Evolutionary conservation across 768 basidiomycete species (phyloP), one percentile per base, ranked within the genome.

Genomic region (Neoboletus brunneissimus): DNA sequence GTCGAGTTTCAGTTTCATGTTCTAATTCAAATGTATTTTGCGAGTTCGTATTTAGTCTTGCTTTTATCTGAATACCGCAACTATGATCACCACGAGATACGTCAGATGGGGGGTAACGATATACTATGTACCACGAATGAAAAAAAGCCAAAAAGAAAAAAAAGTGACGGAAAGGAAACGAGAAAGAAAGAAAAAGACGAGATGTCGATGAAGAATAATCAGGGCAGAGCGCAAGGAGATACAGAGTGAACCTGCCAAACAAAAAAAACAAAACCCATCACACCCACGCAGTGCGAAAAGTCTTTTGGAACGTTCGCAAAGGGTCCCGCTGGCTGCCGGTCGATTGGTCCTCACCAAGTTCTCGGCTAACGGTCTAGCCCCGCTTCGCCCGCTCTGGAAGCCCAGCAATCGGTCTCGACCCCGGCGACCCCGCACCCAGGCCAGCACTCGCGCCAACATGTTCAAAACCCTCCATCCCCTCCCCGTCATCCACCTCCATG

Each of bases 361-460:
- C 43, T 12, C n/a, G 44, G 27, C 18, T 12, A 31, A 47, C 46
- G 37, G n/a, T 44, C 55, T 65, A 67, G 42, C 22, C 48, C 43
- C 58, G 63, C 41, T 69, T 68, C 45, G 63, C 67, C 50, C 69
- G 67, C 54, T 69, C 69, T 41, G 69, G 71, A 51, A 71, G 72
- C 38, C 54, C 67, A 35, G 65, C 65, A 25, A 71, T 65, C 20
- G 58, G 64, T 47, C 69, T 58, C 57, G 68, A 60, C 40, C 61
- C 53, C 16, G 62, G 65, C n/a, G 62, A 61, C 31, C 56, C 55
- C 38, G 35, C 53, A 32, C 71, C 69, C 42, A 37, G 55, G 27
- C 71, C 69, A 10, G 64, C 67, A 60, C 5, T 25, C 25, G 5
- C 25, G 2, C 47, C 49, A 13, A 22, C 52, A 40, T 18, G 32